Base-by-base conservation (phyloP, 2,329 filamentous ascomycete genomes). In the Fusarium zealandicum region DNA sequence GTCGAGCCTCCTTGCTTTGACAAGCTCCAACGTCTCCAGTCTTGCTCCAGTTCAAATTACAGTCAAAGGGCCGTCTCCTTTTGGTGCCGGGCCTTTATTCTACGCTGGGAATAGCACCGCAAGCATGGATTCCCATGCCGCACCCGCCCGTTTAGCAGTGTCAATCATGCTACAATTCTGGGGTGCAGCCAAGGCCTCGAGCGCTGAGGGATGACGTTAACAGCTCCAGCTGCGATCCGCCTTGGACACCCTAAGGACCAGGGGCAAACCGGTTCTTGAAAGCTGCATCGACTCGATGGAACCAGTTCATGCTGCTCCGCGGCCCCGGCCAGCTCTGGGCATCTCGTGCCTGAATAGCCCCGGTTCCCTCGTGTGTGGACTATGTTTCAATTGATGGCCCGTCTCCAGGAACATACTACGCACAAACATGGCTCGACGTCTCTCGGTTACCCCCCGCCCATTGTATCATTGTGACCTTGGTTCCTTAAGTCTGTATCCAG, bases 121-220 rank as follows among this genome's bases (percentile, higher is more conserved):
- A 66, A 55, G 61, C 61, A 63, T n/a, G n/a, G n/a, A n/a, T 66
- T 63, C 39, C 59, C 63, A 59, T 61, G 54, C 54, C 42, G 39
- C 41, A 52, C 32, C 45, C 39, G 37, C 54, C 36, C 43, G 50
- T 37, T 28, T 28, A 49, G 41, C 45, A 47, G 31, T 51, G 38
- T 37, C 39, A 53, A 36, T 58, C 49, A 56, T 54, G 54, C 51
- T 61, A 50, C n/a, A n/a, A n/a, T 54, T 39, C 54, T 48, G 51
- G 37, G 57, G 54, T 42, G 42, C 51, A 49, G 36, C 31, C 45
- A 28, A 39, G 37, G 57, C 51, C 40, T 43, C 33, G 43, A 43
- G 40, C 25, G 40, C 50, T 46, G 51, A 61, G 52, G 51, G 55
- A 66, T 67, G 63, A 65, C 63, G 65, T 66, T 62, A 22, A 41